These are phyloP conservation scores for Blastomyces emzantsi DNA, from an alignment of 2,329 filamentous ascomycete genomes.

Conservation along the genomic window DNA sequence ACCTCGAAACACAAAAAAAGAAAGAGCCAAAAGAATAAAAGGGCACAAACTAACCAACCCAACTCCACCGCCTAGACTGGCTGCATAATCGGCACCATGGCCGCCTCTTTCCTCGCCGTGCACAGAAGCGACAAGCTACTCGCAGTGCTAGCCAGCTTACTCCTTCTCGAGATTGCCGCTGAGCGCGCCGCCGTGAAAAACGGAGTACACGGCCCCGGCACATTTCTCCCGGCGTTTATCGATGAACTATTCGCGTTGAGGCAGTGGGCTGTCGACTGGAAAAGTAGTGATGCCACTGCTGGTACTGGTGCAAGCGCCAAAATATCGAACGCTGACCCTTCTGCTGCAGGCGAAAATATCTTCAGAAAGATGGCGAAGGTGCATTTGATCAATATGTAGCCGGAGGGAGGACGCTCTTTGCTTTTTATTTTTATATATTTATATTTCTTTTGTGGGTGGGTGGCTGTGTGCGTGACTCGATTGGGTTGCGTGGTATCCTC, in stretches of 20 bases:
- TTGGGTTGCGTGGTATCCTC: not conserved
- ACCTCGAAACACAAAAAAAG: not conserved
- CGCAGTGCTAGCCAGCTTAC: conserved; percentile 61
- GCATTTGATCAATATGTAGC: conserved; percentile 24
- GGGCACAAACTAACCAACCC: conserved; percentile 1
- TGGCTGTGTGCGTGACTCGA: not conserved
- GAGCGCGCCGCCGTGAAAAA: conserved; percentile 52
- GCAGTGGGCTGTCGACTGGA: conserved; percentile 15
- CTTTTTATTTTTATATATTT: too few species aligned
- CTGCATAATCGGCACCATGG: conserved; percentile 72
- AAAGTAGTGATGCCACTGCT: not conserved
- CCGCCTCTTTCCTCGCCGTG: conserved; percentile 66
- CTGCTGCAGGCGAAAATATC: conserved; percentile 28
- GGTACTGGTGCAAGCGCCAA: not conserved
- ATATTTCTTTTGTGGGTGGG: not conserved
- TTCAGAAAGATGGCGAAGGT: conserved; percentile 31
- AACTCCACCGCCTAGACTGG: conserved; percentile 46
- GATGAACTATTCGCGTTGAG: conserved; percentile 53
- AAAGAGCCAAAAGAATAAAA: too few species aligned
- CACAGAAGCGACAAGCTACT: conserved; percentile 56
- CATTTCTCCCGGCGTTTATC: conserved; percentile 75
- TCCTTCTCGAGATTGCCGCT: conserved; percentile 71
- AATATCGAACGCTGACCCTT: conserved; percentile 12
- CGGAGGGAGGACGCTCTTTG: not conserved
- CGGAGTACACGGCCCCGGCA: conserved; percentile 69